Evolutionary conservation across 768 basidiomycete species (phyloP), one percentile per base, ranked within the genome.

Genomic region (Naganishia vaughanmartiniae): DNA sequence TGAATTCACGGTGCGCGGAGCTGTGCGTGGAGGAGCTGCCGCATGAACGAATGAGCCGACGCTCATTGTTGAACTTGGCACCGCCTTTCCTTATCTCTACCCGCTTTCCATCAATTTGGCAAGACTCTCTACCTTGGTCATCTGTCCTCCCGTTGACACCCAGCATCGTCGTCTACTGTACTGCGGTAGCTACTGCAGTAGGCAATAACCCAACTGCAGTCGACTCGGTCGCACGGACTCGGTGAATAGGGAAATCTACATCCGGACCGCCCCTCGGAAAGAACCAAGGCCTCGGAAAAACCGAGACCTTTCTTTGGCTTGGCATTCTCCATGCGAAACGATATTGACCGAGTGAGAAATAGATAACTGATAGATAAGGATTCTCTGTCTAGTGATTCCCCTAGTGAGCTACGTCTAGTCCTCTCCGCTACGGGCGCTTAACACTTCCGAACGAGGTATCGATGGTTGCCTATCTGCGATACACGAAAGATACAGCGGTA

Each of bases 261-360:
- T 56, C 42, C 42, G 42, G 42, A 11, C 42, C 42, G 42, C 17
- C 14, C 42, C 6, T 12, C 34, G 34, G 34, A 4, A 36, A 12
- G 34, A 36, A 36, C 34, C 34, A 12, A 4, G 12, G 28, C 33
- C 31, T 56, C 55, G 55, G 55, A 56, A 19, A 56, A 33, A 56
- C 55, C 55, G 31, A 30, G 19, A 26, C 24, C 19, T 56, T 56
- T 26, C n/a, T n/a, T n/a, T n/a, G n/a, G 55, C 55, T 56, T 56
- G 55, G 55, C 55, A 56, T 42, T 2, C 7, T 26, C 55, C 55
- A 56, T 33, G 28, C 31, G 19, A 19, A 26, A 33, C 55, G 54
- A 15, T 55, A 30, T n/a, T 30, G 28, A 5, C 19, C 54, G 54
- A 55, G 19, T 9, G 30, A 56, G 55, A 1, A 14, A 30, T 26